Conservation (phyloP, 352 stramenopile species). For the Pythium grandisporangium region DNA sequence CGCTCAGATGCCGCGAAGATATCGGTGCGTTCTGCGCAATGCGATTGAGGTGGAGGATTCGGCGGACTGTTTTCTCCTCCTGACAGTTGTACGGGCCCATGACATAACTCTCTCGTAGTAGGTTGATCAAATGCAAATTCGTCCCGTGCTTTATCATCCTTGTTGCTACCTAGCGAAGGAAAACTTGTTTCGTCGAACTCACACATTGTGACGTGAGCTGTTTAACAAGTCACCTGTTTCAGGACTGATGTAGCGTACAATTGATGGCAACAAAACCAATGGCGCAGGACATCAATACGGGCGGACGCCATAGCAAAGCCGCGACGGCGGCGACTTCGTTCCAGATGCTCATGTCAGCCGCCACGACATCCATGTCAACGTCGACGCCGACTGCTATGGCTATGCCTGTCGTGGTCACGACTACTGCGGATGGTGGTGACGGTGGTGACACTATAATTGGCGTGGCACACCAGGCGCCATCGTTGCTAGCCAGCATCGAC, state of each 20-base stretch:
- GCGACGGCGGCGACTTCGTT: constrained; percentile 10
- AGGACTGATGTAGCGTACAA: constrained; percentile 10
- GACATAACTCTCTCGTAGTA: constrained; percentile 1
- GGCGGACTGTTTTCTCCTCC: constrained; percentile 11
- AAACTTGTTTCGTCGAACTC: constrained; percentile 12
- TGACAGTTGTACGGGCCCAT: constrained; percentile 11
- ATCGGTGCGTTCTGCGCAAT: constrained; percentile 9
- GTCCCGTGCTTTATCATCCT: constrained; percentile 1
- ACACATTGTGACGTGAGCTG: constrained; percentile 10
- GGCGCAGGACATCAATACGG: no score
- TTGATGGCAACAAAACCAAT: constrained; percentile 15
- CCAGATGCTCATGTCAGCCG: constrained; percentile 18
- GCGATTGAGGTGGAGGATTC: constrained; percentile 8
- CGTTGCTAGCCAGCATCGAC: not conserved
- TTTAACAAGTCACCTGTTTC: constrained; percentile 12
- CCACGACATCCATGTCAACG: constrained; percentile 11
- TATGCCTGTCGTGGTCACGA: no score
- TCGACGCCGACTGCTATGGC: constrained; percentile 36
- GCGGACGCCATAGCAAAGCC: no score
- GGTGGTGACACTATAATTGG: constrained; percentile 1
- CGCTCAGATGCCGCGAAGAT: constrained; percentile 7
- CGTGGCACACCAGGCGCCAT: no score
- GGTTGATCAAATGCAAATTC: constrained; percentile 10
- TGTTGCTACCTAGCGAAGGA: constrained; percentile 6
- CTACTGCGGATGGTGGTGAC: no score